phyloP scores from a whole-genome alignment of 73 alveolate species.

The Tetrahymena thermophila region DNA sequence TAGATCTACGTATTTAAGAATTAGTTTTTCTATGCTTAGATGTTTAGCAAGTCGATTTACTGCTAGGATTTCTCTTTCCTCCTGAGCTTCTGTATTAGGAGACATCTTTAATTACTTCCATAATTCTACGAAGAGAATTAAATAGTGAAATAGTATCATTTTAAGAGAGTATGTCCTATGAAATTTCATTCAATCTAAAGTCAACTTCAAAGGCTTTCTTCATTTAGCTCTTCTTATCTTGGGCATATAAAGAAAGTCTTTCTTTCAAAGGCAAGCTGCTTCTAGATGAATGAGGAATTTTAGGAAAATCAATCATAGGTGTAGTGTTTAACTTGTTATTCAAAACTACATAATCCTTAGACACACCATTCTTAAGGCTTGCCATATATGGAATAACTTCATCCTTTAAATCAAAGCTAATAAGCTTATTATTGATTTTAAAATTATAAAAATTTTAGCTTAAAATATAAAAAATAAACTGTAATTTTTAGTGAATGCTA shows the following conservation, averaged over 20 bases:
- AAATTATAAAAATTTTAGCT: background rate
- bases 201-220: background rate
- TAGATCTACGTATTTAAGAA: background rate
- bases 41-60: background rate
- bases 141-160: background rate
- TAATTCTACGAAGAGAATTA: background rate
- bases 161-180: background rate
- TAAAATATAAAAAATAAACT: no score
- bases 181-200: background rate
- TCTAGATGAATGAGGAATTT: background rate
- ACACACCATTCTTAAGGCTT: constrained; percentile 29
- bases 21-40: background rate
- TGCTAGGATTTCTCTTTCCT: background rate
- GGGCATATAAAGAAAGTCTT: background rate
- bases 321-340: background rate
- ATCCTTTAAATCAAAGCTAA: constrained; percentile 44
- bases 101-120: background rate
- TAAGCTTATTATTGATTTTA: background rate
- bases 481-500: no score
- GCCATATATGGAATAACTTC: constrained; percentile 40
- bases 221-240: background rate
- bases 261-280: background rate
- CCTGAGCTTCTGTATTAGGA: background rate
- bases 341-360: background rate
- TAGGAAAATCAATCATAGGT: background rate